phyloP scores from a whole-genome alignment of 257 asterid species.

The Parsonsia alboflavescens region DNA sequence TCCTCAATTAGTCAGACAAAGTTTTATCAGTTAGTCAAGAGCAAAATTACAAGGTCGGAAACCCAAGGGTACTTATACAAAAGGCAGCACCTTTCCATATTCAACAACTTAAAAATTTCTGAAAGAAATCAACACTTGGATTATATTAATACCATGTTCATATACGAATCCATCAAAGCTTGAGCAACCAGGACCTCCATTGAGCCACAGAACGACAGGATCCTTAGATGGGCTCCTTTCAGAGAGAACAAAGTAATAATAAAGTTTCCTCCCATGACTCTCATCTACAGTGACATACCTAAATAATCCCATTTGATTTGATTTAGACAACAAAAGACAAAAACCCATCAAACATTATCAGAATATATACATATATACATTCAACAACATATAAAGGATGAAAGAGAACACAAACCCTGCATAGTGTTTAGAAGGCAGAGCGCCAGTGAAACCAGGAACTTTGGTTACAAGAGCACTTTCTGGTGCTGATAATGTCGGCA shows the following conservation, averaged over 20 bases:
- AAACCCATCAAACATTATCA: neutral
- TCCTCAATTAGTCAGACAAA: too few relatives aligned
- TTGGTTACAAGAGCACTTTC: constrained; percentile 47
- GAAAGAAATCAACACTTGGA: neutral
- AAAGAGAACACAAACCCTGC: constrained; percentile 50
- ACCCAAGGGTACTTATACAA: neutral
- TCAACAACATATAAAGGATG: neutral
- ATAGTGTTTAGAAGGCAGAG: constrained; percentile 75
- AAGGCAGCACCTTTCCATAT: neutral
- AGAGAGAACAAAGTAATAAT: constrained; percentile 83
- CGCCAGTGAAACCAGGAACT: constrained; percentile 74
- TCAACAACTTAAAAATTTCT: neutral
- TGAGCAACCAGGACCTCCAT: constrained; percentile 99
- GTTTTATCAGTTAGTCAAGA: too few relatives aligned
- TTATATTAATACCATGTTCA: constrained; percentile 63
- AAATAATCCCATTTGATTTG: constrained; percentile 2
- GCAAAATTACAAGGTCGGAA: too few relatives aligned
- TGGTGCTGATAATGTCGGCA: constrained; percentile 50
- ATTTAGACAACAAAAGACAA: neutral
- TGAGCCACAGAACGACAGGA: constrained; percentile 94
- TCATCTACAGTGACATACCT: constrained; percentile 78
- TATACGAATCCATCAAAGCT: constrained; percentile 96
- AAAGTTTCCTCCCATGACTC: constrained; percentile 59
- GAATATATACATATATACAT: neutral
- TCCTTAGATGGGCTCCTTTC: constrained; percentile 63